These are phyloP conservation scores for Trebouxiophyceae sp. DNA, from an alignment of 163 green algal species.

Conservation along the genomic window DNA sequence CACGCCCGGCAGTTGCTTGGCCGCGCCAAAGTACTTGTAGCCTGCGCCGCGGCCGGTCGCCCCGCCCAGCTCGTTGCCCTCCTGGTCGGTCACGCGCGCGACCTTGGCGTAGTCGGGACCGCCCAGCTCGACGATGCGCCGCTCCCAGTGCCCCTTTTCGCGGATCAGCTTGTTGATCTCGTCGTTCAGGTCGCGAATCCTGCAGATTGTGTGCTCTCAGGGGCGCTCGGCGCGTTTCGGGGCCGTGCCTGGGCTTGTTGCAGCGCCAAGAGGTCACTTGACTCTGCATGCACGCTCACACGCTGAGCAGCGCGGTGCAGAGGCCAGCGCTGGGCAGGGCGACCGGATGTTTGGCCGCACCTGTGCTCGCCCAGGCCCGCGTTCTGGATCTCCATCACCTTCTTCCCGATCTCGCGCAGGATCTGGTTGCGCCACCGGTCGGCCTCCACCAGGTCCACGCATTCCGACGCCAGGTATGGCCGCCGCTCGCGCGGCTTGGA, in stretches of 20 bases:
- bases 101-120: constrained; percentile 88
- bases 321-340: too few species aligned
- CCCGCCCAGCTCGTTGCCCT: constrained; percentile 60
- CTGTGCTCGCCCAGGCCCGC: constrained; percentile 91
- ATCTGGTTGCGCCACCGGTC: constrained; percentile 97
- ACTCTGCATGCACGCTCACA: too few species aligned
- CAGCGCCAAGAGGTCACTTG: too few species aligned
- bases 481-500: constrained; percentile 56
- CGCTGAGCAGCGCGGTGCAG: too few species aligned
- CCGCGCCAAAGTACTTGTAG: constrained; percentile 90
- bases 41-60: constrained; percentile 27
- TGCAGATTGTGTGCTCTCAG: constrained; percentile 29
- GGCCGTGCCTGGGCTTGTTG: too few species aligned
- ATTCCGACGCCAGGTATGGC: constrained; percentile 90
- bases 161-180: constrained; percentile 99
- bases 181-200: constrained; percentile 96
- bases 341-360: too few species aligned
- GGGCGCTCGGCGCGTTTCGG: too few species aligned
- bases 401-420: constrained; percentile 89
- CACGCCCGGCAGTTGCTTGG: constrained; percentile 94
- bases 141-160: constrained; percentile 97
- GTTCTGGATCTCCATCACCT: constrained; percentile 99
- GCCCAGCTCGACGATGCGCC: constrained; percentile 89
- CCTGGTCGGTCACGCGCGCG: constrained; percentile 66
- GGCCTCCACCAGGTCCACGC: constrained; percentile 84